Evolutionary conservation across 345 rosid genomes (phyloP).

Genomic region (Trapa incisa): DNA sequence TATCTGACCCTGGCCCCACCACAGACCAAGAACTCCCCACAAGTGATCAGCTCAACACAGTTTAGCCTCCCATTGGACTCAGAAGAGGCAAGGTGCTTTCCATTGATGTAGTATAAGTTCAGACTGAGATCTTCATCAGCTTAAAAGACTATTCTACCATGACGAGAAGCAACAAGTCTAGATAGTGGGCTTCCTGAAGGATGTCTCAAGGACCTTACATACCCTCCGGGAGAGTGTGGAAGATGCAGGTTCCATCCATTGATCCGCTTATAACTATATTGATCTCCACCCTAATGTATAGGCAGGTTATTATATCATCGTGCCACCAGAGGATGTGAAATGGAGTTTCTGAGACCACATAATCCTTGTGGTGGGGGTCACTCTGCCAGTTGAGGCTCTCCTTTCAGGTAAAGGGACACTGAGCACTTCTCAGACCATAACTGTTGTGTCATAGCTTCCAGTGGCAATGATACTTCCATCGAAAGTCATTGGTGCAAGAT

Average conservation of each 20-base stretch:
- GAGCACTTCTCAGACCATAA: constrained; percentile 84
- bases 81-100: constrained; percentile 76
- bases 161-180: constrained; percentile 75
- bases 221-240: constrained; percentile 88
- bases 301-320: constrained; percentile 86
- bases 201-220: constrained; percentile 71
- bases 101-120: constrained; percentile 80
- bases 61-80: constrained; percentile 91
- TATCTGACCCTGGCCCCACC: constrained; percentile 93
- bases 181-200: constrained; percentile 79
- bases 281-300: constrained; percentile 72
- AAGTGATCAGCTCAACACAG: constrained; percentile 72
- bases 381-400: constrained; percentile 39
- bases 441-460: constrained; percentile 94
- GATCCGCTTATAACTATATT: constrained; percentile 96
- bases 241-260: constrained; percentile 89
- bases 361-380: constrained; percentile 55
- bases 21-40: constrained; percentile 85
- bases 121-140: constrained; percentile 88
- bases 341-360: constrained; percentile 71
- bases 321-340: constrained; percentile 92
- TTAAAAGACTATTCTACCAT: constrained; percentile 66
- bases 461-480: constrained; percentile 84
- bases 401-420: constrained; percentile 51
- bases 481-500: constrained; percentile 54